Evolutionary conservation across 768 basidiomycete species (phyloP), one percentile per base, ranked within the genome.

Genomic region (Boletus vermiculosoides): DNA sequence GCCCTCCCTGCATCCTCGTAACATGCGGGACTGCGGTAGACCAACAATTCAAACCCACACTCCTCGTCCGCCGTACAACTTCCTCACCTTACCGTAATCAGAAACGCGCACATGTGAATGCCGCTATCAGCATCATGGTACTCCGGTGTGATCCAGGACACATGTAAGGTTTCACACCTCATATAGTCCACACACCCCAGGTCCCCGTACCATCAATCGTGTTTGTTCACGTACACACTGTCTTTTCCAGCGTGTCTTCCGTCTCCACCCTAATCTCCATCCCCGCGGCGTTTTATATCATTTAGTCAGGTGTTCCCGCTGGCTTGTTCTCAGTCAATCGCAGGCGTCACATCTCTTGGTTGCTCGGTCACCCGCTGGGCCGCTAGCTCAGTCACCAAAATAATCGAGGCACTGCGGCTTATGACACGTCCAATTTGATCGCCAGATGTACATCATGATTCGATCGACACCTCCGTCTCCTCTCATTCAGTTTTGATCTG

Each of bases 101-200:
- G 63, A 56, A 72, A 73, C 58, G 56, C 61, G 28, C 62, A 58
- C 72, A 68, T 73, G 71, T 72, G 68, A 67, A 73, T 66, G 70
- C 70, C 70, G 72, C 61, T 50, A 60, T 64, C 62, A 57, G 52
- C 64, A 62, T 58, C 62, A 55, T 63, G 54, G 61, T 56, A 50
- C 60, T 52, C 65, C 60, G 59, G 62, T 65, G 70, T 69, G 65
- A 73, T 62, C 57, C 57, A 59, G 55, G 54, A 63, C 37, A 53
- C 69, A 72, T 72, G 65, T 68, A 63, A 68, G 61, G 46, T 68
- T 71, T 69, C 68, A 66, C 64, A 72, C 63, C 72, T 72, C 70
- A 71, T 69, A 67, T 60, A 42, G 58, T 52, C 60, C 66, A 57
- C 66, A 59, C 66, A 54, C 58, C 53, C 63, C 58, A 73, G 72